Conservation (phyloP, 805 yeast species). For the Zygotorulaspora chibaensis region DNA sequence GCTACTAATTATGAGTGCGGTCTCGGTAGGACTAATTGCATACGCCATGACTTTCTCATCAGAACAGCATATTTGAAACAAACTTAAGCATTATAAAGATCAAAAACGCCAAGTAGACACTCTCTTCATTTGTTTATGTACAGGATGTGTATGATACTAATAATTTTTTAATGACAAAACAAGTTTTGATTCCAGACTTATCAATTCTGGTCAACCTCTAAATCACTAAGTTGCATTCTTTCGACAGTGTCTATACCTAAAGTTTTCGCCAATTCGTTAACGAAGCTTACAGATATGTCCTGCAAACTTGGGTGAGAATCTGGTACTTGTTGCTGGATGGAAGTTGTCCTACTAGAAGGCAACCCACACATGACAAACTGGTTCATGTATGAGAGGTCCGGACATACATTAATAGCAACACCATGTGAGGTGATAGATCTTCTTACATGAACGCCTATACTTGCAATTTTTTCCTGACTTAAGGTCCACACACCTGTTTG, state of each 20-base stretch:
- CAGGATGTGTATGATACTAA: constrained; percentile 1
- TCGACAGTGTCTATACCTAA: constrained; percentile 40
- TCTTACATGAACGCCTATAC: constrained; percentile 84
- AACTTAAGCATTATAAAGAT: background rate
- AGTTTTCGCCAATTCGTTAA: constrained; percentile 39
- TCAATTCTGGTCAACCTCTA: constrained; percentile 10
- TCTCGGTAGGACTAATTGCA: constrained; percentile 18
- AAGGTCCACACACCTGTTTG: constrained; percentile 89
- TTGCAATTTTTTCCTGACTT: constrained; percentile 62
- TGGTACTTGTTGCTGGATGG: constrained; percentile 38
- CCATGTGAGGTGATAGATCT: constrained; percentile 88
- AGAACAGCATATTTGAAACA: constrained; percentile 7
- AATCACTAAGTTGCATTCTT: constrained; percentile 35
- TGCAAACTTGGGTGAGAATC: constrained; percentile 24
- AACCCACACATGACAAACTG: constrained; percentile 83
- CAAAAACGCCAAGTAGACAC: background rate
- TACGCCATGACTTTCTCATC: constrained; percentile 19
- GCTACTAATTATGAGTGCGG: constrained; percentile 14
- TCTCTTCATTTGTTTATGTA: constrained; percentile 2
- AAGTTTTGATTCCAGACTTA: background rate
- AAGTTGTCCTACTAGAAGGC: constrained; percentile 54
- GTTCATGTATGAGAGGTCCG: constrained; percentile 70
- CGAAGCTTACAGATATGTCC: constrained; percentile 44
- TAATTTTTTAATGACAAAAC: background rate
- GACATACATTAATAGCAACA: constrained; percentile 69